These are phyloP conservation scores for Articulospora tetracladia DNA, from an alignment of 495 filamentous ascomycete genomes.

Conservation along the genomic window DNA sequence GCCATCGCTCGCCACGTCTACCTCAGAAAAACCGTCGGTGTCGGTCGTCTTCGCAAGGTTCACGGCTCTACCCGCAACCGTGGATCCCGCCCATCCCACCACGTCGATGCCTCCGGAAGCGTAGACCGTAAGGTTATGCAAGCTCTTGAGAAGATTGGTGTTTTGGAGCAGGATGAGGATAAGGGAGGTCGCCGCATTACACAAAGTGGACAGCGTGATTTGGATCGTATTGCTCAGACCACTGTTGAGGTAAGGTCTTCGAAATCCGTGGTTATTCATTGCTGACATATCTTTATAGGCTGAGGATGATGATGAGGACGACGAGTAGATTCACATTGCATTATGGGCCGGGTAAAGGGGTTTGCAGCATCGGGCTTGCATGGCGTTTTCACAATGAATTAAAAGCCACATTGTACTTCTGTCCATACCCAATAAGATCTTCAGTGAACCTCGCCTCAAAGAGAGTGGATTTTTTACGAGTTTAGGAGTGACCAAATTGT, in stretches of 20 bases:
- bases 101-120: slow-evolving; percentile 90
- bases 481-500: not conserved
- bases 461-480: not conserved
- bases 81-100: slow-evolving; percentile 83
- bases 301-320: not conserved
- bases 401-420: slow-evolving; percentile 6
- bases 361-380: slow-evolving; percentile 16
- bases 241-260: slow-evolving; percentile 49
- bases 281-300: not conserved
- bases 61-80: slow-evolving; percentile 98
- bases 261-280: not conserved
- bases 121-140: slow-evolving; percentile 97
- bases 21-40: slow-evolving; percentile 97
- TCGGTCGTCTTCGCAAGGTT: slow-evolving; percentile 82
- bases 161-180: slow-evolving; percentile 93
- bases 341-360: slow-evolving; percentile 9
- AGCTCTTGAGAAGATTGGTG: slow-evolving; percentile 97
- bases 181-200: slow-evolving; percentile 97
- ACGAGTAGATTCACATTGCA: not conserved
- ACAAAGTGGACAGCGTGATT: slow-evolving; percentile 94
- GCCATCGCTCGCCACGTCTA: slow-evolving; percentile 97
- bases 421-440: not conserved
- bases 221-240: slow-evolving; percentile 86
- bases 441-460: not conserved
- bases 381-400: slow-evolving; percentile 18